phyloP scores from a whole-genome alignment of 495 filamentous ascomycete species.

The Talaromyces stipitatus region DNA sequence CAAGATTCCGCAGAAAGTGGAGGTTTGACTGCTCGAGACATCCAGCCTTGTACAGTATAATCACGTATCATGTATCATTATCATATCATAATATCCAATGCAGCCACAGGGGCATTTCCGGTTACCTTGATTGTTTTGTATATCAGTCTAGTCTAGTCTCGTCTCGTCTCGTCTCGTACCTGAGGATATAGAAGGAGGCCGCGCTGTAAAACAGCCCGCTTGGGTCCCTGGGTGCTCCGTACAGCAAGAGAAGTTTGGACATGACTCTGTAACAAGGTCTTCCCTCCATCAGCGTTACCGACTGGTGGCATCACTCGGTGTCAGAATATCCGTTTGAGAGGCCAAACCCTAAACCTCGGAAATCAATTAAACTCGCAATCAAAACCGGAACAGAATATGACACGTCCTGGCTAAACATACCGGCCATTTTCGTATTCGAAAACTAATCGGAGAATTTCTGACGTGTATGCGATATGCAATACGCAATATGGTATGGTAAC shows the following conservation, averaged over 20 bases:
- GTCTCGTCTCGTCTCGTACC: no score
- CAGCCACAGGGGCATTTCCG: not conserved
- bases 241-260: no score
- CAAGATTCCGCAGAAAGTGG: slow-evolving; percentile 63
- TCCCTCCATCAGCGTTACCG: no score
- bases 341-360: not conserved
- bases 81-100: slow-evolving; percentile 1
- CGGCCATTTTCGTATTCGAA: not conserved
- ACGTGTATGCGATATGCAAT: no score
- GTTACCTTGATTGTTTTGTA: not conserved
- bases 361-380: not conserved
- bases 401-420: not conserved
- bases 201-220: no score
- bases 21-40: slow-evolving; percentile 21
- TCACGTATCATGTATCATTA: no score
- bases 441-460: not conserved
- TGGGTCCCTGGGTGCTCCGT: no score
- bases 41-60: slow-evolving; percentile 1
- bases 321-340: not conserved
- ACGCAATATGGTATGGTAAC: no score
- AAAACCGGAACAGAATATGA: no score
- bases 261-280: no score
- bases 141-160: not conserved
- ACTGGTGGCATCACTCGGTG: not conserved
- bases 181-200: no score